These are phyloP conservation scores for Penicillium manginii DNA, from an alignment of 495 filamentous ascomycete species.

Conservation along the genomic window DNA sequence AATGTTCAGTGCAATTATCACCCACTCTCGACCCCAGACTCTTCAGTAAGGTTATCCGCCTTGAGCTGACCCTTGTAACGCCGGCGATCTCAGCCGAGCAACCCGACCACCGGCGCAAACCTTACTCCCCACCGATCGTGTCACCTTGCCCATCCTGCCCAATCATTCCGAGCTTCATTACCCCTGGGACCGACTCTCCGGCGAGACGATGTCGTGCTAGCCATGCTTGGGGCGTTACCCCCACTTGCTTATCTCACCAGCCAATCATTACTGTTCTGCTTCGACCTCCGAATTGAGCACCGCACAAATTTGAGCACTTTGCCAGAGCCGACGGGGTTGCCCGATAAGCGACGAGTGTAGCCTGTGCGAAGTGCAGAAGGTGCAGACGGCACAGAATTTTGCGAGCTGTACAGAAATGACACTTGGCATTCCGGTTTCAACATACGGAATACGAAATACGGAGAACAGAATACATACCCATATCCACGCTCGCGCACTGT, in stretches of 20 bases:
- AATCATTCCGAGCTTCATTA: background rate
- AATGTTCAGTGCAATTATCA: constrained; percentile 15
- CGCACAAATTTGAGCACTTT: background rate
- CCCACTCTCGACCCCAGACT: constrained; percentile 24
- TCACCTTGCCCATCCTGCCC: background rate
- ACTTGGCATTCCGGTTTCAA: background rate
- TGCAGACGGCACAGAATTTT: too few species aligned
- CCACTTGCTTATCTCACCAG: constrained; percentile 36
- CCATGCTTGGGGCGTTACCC: constrained; percentile 8
- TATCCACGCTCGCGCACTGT: background rate
- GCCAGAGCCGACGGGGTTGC: background rate
- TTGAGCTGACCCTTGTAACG: constrained; percentile 4
- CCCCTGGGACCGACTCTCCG: background rate
- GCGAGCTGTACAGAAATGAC: too few species aligned
- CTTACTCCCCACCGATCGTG: constrained; percentile 2
- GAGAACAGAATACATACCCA: too few species aligned
- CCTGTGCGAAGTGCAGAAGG: too few species aligned
- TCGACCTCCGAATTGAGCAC: background rate
- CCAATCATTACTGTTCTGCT: constrained; percentile 19
- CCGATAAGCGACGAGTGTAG: background rate
- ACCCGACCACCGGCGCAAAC: constrained; percentile 2
- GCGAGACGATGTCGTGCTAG: constrained; percentile 4
- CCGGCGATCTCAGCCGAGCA: constrained; percentile 4
- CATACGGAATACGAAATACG: background rate
- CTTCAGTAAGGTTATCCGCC: constrained; percentile 5